Conservation (phyloP, 257 asterid genomes). For the Henckelia pumila region DNA sequence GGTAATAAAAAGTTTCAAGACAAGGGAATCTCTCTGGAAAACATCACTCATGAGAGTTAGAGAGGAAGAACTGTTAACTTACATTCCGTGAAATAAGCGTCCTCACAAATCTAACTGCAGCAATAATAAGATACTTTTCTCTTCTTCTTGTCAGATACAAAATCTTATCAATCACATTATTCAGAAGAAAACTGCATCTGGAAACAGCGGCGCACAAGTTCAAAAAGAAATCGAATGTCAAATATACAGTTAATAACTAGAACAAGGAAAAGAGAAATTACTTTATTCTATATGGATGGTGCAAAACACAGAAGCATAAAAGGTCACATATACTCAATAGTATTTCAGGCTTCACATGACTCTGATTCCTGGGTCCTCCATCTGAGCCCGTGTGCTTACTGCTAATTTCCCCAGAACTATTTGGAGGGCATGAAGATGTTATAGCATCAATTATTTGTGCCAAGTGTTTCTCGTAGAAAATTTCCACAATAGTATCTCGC, state of each 20-base stretch:
- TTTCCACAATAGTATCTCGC: constrained; percentile 76
- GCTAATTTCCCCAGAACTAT: constrained; percentile 33
- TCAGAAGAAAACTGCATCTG: constrained; percentile 91
- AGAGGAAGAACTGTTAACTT: constrained; percentile 38
- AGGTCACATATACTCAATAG: constrained; percentile 84
- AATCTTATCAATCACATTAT: constrained; percentile 82
- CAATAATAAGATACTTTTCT: constrained; percentile 88
- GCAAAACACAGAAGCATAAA: constrained; percentile 88
- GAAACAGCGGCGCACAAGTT: constrained; percentile 20
- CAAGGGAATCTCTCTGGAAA: neutral
- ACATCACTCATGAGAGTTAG: neutral
- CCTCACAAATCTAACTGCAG: constrained; percentile 89
- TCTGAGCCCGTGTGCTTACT: constrained; percentile 40
- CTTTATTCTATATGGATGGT: constrained; percentile 93
- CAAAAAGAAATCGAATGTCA: constrained; percentile 15
- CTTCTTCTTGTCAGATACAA: constrained; percentile 73
- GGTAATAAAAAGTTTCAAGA: neutral
- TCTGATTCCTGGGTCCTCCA: constrained; percentile 46
- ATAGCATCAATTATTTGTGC: constrained; percentile 74
- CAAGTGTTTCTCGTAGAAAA: constrained; percentile 90
- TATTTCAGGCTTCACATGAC: constrained; percentile 74
- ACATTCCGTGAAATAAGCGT: constrained; percentile 87
- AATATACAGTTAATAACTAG: constrained; percentile 12
- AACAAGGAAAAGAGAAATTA: constrained; percentile 34
- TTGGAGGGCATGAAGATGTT: constrained; percentile 66